Percentiles rank a stretch among this genome's conserved stretches.
phyloP scores from a whole-genome alignment of 106 monocot genomes.

The Allium cepa region DNA sequence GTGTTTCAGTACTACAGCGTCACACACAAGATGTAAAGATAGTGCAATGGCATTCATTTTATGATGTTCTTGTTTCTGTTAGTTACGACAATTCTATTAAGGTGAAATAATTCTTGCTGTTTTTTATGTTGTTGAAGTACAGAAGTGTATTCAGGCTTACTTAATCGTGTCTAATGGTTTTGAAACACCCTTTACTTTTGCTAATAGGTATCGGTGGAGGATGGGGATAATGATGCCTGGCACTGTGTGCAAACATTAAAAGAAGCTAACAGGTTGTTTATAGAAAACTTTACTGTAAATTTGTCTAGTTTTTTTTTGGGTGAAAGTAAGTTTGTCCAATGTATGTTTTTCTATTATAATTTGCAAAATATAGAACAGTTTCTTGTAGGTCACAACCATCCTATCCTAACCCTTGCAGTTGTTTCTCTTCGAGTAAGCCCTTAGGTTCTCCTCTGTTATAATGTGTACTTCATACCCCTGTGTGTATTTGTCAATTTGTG shows the following conservation, averaged over 20 bases:
- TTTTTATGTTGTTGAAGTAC: background rate
- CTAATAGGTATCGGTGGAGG: conserved; percentile 77
- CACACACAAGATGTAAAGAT: conserved; percentile 98
- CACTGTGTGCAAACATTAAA: conserved; percentile 75
- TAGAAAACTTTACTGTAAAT: background rate
- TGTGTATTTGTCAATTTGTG: too few relatives aligned
- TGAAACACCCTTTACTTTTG: background rate
- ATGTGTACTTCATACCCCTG: too few relatives aligned
- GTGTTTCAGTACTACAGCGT: conserved; percentile 69
- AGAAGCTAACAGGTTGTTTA: conserved; percentile 44
- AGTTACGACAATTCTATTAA: conserved; percentile 95
- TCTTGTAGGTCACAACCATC: too few relatives aligned
- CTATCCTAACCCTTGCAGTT: too few relatives aligned
- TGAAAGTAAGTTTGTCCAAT: background rate
- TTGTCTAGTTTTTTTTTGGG: background rate
- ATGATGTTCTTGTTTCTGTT: conserved; percentile 89
- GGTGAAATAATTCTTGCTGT: conserved; percentile 26
- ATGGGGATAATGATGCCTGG: conserved; percentile 86
- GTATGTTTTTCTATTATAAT: too few relatives aligned
- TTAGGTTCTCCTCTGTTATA: too few relatives aligned
- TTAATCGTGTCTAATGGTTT: background rate
- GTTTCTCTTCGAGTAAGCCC: too few relatives aligned
- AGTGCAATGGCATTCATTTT: conserved; percentile 86
- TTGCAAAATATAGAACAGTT: too few relatives aligned
- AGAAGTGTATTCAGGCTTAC: background rate